These are phyloP conservation scores for Gossypium raimondii DNA, from an alignment of 345 rosid species.

Conservation along the genomic window DNA sequence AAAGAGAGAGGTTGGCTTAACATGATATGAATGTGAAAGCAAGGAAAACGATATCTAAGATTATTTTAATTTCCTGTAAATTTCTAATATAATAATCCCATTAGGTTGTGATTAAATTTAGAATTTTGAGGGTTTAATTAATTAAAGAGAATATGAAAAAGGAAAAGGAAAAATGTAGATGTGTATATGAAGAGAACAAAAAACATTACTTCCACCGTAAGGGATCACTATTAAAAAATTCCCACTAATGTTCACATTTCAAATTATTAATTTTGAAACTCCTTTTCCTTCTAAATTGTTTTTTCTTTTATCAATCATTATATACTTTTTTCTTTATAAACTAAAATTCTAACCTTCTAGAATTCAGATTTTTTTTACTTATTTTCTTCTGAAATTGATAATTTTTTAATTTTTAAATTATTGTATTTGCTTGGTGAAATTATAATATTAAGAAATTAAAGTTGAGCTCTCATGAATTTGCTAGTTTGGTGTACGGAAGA, in stretches of 20 bases:
- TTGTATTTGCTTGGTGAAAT: neutral
- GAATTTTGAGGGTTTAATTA: neutral
- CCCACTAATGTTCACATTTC: slow-evolving; percentile 4
- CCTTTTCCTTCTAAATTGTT: neutral
- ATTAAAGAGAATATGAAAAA: neutral
- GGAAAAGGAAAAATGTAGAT: neutral
- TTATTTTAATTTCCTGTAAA: no score
- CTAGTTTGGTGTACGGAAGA: neutral
- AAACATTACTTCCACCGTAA: neutral
- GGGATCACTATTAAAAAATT: neutral
- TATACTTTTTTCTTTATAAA: neutral
- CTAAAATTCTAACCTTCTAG: neutral
- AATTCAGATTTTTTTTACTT: neutral
- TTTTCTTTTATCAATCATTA: neutral
- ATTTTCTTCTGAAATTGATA: neutral
- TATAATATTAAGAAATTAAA: no score
- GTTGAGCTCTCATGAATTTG: no score
- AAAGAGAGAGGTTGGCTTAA: slow-evolving; percentile 24
- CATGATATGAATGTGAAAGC: slow-evolving; percentile 37
- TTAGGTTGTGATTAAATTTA: no score
- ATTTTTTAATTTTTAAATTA: neutral
- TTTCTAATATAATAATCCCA: no score
- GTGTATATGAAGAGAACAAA: slow-evolving; percentile 15
- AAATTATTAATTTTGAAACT: neutral
- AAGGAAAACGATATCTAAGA: slow-evolving; percentile 21